A percentile compares a stretch with the other conserved stretches of the same genome.
Conservation (phyloP, 1,284 basidiomycete genomes). For the Ceratobasidium sp. region DNA sequence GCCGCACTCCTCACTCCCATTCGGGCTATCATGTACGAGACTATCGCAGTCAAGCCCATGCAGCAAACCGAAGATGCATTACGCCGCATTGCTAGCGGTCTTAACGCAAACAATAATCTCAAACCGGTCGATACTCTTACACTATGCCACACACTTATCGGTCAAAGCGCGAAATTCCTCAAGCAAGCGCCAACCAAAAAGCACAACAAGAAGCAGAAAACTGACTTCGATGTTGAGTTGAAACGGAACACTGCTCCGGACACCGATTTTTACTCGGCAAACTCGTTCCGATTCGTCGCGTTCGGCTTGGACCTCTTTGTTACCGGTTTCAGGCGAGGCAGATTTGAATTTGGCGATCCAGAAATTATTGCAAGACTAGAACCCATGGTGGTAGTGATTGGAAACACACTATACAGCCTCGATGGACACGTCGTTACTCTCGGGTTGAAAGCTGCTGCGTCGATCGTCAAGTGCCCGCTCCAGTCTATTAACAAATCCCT, state of each 20-base stretch:
- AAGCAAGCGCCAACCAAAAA: slow-evolving; percentile 66
- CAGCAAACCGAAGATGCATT: slow-evolving; percentile 90
- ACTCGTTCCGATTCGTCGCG: slow-evolving; percentile 89
- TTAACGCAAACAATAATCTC: slow-evolving; percentile 86
- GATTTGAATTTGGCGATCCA: slow-evolving; percentile 86
- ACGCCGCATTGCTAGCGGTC: slow-evolving; percentile 82
- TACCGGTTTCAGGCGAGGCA: slow-evolving; percentile 86
- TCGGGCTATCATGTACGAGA: slow-evolving; percentile 88
- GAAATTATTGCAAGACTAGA: slow-evolving; percentile 83
- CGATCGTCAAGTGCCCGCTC: slow-evolving; percentile 88
- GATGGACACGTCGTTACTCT: slow-evolving; percentile 83
- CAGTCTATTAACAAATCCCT: slow-evolving; percentile 82
- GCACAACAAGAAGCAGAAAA: slow-evolving; percentile 60
- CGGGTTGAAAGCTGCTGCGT: slow-evolving; percentile 84
- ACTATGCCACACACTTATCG: slow-evolving; percentile 91
- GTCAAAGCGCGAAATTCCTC: slow-evolving; percentile 88
- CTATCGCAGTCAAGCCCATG: slow-evolving; percentile 86
- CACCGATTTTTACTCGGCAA: slow-evolving; percentile 81
- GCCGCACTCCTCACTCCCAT: slow-evolving; percentile 84
- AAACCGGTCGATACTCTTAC: slow-evolving; percentile 79
- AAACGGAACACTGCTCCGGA: slow-evolving; percentile 74
- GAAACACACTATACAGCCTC: slow-evolving; percentile 92
- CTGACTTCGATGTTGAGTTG: slow-evolving; percentile 80
- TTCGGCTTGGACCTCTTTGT: slow-evolving; percentile 95
- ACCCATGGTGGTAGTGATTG: slow-evolving; percentile 87